Percentiles rank a stretch among this genome's conserved stretches.
phyloP scores from a whole-genome alignment of 768 basidiomycete species.

The Auricularia sp. region DNA sequence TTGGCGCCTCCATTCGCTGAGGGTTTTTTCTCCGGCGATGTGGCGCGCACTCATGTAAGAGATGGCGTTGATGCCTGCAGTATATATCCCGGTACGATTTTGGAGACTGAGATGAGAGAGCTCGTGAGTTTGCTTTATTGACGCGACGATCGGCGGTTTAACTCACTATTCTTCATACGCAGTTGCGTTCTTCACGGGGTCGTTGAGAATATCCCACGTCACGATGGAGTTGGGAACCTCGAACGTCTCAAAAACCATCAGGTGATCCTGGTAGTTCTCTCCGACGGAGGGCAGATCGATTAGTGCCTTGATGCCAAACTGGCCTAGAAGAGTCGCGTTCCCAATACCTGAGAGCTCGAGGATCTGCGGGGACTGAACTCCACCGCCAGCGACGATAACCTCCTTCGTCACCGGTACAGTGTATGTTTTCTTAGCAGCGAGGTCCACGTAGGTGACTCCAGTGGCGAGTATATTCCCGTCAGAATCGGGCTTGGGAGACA shows the following conservation, averaged over 20 bases:
- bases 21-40: not conserved
- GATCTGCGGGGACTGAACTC: slow-evolving; percentile 14
- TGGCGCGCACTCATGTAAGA: too few relatives aligned
- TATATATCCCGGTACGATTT: too few relatives aligned
- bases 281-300: slow-evolving; percentile 35
- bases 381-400: slow-evolving; percentile 18
- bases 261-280: slow-evolving; percentile 23
- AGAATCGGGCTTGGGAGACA: not conserved
- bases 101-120: too few relatives aligned
- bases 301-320: slow-evolving; percentile 22
- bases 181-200: not conserved
- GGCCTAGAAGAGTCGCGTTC: slow-evolving; percentile 19
- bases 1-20: too few relatives aligned
- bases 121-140: too few relatives aligned
- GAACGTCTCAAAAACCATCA: not conserved
- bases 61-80: too few relatives aligned
- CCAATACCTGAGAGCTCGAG: slow-evolving; percentile 34
- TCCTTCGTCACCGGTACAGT: slow-evolving; percentile 13
- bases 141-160: too few relatives aligned
- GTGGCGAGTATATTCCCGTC: slow-evolving; percentile 9
- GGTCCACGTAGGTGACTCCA: slow-evolving; percentile 13
- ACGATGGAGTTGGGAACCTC: not conserved
- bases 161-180: not conserved
- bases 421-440: slow-evolving; percentile 1
- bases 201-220: not conserved